Conservation (phyloP, 1,284 basidiomycete species). For the Polyporus tsugae region DNA sequence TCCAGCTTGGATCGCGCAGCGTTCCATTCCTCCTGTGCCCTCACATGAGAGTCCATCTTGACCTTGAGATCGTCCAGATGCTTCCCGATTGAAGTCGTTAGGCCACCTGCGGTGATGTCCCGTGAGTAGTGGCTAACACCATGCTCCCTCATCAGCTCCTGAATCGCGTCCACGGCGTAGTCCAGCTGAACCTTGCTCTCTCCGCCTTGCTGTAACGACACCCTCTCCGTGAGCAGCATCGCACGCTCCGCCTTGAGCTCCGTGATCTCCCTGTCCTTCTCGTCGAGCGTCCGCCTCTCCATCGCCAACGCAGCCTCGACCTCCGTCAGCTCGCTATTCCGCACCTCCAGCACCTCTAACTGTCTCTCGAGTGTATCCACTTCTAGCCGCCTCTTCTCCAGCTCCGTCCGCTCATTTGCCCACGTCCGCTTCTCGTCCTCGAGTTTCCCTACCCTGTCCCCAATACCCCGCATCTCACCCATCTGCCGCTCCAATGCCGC, state of each 20-base stretch:
- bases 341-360: slow-evolving; percentile 55
- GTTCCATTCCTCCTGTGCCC: slow-evolving; percentile 59
- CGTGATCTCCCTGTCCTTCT: slow-evolving; percentile 57
- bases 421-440: slow-evolving; percentile 59
- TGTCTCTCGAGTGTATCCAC: slow-evolving; percentile 54
- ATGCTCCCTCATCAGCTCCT: slow-evolving; percentile 59
- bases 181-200: slow-evolving; percentile 59
- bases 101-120: slow-evolving; percentile 58
- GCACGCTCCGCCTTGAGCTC: slow-evolving; percentile 60
- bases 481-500: slow-evolving; percentile 67
- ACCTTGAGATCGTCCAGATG: slow-evolving; percentile 64
- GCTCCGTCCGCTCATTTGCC: slow-evolving; percentile 58
- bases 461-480: slow-evolving; percentile 60
- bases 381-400: slow-evolving; percentile 53
- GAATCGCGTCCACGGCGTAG: slow-evolving; percentile 53
- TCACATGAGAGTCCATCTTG: slow-evolving; percentile 58
- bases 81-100: slow-evolving; percentile 58
- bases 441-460: slow-evolving; percentile 59
- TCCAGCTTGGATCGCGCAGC: slow-evolving; percentile 54
- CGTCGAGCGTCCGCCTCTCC: slow-evolving; percentile 48
- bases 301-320: slow-evolving; percentile 49
- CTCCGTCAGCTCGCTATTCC: slow-evolving; percentile 51
- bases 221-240: slow-evolving; percentile 62
- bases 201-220: slow-evolving; percentile 57
- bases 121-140: slow-evolving; percentile 59